Evolutionary conservation across 805 yeast species (phyloP).

Genomic region (Starmerella bombi): DNA sequence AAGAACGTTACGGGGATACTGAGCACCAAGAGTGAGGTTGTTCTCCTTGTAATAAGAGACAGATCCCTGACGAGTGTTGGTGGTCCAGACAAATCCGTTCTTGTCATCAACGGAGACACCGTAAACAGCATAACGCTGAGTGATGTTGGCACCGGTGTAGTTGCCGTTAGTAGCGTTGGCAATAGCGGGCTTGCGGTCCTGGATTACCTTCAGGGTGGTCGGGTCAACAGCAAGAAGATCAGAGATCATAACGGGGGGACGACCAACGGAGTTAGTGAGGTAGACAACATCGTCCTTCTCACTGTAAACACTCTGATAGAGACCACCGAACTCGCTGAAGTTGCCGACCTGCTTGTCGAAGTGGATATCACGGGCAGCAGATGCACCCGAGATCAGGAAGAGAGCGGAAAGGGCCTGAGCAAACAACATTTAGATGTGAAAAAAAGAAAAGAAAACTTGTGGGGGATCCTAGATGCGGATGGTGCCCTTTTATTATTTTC

Average conservation of each 20-base stretch:
- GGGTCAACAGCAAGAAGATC: conserved; percentile 11
- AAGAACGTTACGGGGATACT: conserved; percentile 1
- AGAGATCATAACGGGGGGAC: conserved; percentile 10
- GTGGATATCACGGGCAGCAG: conserved; percentile 1
- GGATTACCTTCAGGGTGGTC: conserved; percentile 1
- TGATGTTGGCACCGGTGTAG: not conserved
- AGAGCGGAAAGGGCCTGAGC: not conserved
- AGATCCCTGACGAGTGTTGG: conserved; percentile 13
- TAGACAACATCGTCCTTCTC: conserved; percentile 4
- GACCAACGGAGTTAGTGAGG: conserved; percentile 11
- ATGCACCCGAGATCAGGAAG: not conserved
- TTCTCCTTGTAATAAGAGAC: conserved; percentile 5
- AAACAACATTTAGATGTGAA: not conserved
- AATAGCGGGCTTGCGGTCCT: not conserved
- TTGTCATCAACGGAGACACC: conserved; percentile 8
- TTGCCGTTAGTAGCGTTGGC: not conserved
- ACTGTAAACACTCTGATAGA: conserved; percentile 10
- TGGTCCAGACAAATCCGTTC: conserved; percentile 8
- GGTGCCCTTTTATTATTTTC: no score
- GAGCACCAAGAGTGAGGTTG: conserved; percentile 3
- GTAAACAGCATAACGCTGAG: conserved; percentile 8
- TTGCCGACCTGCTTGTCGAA: not conserved
- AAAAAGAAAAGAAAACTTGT: no score
- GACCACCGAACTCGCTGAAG: conserved; percentile 7
- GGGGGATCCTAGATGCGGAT: no score